Conservation (phyloP, 106 monocot genomes). For the Dactylorhiza incarnata region DNA sequence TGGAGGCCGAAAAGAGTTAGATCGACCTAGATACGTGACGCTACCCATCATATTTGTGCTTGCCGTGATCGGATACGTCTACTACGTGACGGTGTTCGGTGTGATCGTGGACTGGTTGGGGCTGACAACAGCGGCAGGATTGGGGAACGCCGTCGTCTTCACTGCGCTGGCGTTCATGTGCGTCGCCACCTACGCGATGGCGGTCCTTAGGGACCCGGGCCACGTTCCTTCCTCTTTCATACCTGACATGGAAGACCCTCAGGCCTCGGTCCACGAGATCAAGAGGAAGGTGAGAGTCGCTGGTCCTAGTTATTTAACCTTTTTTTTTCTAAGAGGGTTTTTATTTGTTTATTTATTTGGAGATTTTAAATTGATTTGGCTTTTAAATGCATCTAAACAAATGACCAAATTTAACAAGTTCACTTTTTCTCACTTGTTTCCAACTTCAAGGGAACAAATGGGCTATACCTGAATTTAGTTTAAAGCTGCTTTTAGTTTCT, state of each 20-base stretch:
- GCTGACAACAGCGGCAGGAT: constrained; percentile 22
- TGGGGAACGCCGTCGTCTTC: constrained; percentile 18
- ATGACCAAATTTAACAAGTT: too few relatives aligned
- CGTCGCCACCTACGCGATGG: constrained; percentile 15
- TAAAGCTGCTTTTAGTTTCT: too few relatives aligned
- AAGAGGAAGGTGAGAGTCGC: constrained; percentile 29
- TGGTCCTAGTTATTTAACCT: constrained; percentile 27
- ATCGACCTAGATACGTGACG: constrained; percentile 14
- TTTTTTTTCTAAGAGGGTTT: neutral
- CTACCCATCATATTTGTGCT: constrained; percentile 27
- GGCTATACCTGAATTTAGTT: too few relatives aligned
- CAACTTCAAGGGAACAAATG: too few relatives aligned
- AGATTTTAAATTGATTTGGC: too few relatives aligned
- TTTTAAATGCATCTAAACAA: too few relatives aligned
- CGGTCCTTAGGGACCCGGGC: constrained; percentile 24
- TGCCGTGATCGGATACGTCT: constrained; percentile 20
- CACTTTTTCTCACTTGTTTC: too few relatives aligned
- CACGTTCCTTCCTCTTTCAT: constrained; percentile 18
- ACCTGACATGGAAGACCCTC: constrained; percentile 27
- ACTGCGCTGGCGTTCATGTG: constrained; percentile 15
- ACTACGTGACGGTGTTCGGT: constrained; percentile 28
- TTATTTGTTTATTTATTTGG: neutral
- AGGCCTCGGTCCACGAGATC: constrained; percentile 21
- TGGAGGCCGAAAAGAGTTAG: neutral
- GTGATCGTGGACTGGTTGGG: constrained; percentile 31